phyloP scores from a whole-genome alignment of 1,139 yeast genomes.

The Hemisphaericaspora lyxosophila region DNA sequence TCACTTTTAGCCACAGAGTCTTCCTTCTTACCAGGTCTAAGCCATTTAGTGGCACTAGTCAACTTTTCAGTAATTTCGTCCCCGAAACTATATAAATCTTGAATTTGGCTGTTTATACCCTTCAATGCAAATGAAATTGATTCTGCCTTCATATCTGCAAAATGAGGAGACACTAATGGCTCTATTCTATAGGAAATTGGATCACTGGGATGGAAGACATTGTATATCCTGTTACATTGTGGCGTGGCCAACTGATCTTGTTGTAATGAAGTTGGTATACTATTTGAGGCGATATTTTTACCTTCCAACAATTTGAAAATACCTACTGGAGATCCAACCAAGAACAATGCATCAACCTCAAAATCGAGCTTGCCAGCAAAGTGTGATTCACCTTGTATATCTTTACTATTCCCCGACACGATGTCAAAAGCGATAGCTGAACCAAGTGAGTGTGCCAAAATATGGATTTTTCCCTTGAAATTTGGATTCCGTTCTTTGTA shows the following conservation, averaged over 20 bases:
- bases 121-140: constrained; percentile 56
- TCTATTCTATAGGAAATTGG: constrained; percentile 87
- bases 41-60: constrained; percentile 47
- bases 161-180: constrained; percentile 63
- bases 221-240: constrained; percentile 61
- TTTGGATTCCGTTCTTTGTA: constrained; percentile 67
- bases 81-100: constrained; percentile 39
- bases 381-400: constrained; percentile 18
- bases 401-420: constrained; percentile 55
- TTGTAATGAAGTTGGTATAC: constrained; percentile 14
- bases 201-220: constrained; percentile 84
- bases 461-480: constrained; percentile 75
- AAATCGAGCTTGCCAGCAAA: constrained; percentile 50
- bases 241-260: constrained; percentile 36
- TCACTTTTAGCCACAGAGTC: constrained; percentile 12
- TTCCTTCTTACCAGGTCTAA: constrained; percentile 24
- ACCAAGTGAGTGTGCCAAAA: constrained; percentile 91
- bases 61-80: constrained; percentile 48
- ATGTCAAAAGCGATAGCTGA: constrained; percentile 83
- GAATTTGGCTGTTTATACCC: constrained; percentile 46
- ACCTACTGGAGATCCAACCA: constrained; percentile 89
- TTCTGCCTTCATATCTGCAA: constrained; percentile 60
- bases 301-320: constrained; percentile 73
- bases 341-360: constrained; percentile 71
- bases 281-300: constrained; percentile 49